These are phyloP conservation scores for Tylopilus felleus DNA, from an alignment of 768 basidiomycete genomes.

Conservation along the genomic window DNA sequence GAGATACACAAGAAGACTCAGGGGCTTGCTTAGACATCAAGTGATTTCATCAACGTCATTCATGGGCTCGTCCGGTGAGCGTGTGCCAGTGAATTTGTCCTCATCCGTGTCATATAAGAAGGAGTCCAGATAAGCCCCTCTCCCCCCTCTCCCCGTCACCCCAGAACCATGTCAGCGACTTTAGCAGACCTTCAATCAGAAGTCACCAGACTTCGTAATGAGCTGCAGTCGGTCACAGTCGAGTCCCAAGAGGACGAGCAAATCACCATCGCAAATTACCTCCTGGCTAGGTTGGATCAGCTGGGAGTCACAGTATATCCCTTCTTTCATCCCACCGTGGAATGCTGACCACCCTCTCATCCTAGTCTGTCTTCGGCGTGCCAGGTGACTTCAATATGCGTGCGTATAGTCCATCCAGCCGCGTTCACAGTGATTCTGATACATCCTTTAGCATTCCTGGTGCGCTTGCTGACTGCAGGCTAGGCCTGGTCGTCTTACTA, in stretches of 20 bases:
- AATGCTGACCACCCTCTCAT: not conserved
- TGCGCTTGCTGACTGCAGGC: conserved; percentile 8
- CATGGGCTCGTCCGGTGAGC: not conserved
- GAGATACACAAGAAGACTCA: not conserved
- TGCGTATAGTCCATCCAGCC: conserved; percentile 14
- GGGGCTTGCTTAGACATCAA: not conserved
- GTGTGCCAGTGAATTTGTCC: not conserved
- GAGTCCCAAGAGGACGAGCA: conserved; percentile 34
- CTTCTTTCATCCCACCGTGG: not conserved
- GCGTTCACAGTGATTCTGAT: not conserved
- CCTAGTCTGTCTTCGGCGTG: conserved; percentile 75
- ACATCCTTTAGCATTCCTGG: conserved; percentile 24
- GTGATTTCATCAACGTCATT: not conserved
- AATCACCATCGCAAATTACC: conserved; percentile 55
- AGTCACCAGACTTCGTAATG: conserved; percentile 44
- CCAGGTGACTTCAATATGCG: conserved; percentile 87
- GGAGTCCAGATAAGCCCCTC: not conserved
- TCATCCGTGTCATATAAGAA: not conserved
- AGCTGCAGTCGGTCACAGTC: conserved; percentile 41
- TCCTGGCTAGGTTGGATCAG: conserved; percentile 60
- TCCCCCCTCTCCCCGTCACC: not conserved
- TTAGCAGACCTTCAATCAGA: conserved; percentile 38
- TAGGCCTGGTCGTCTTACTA: not conserved
- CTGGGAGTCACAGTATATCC: conserved; percentile 55
- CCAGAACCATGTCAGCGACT: conserved; percentile 13